Evolutionary conservation across 805 yeast genomes (phyloP).

Genomic region (Yamadazyma tumulicola): DNA sequence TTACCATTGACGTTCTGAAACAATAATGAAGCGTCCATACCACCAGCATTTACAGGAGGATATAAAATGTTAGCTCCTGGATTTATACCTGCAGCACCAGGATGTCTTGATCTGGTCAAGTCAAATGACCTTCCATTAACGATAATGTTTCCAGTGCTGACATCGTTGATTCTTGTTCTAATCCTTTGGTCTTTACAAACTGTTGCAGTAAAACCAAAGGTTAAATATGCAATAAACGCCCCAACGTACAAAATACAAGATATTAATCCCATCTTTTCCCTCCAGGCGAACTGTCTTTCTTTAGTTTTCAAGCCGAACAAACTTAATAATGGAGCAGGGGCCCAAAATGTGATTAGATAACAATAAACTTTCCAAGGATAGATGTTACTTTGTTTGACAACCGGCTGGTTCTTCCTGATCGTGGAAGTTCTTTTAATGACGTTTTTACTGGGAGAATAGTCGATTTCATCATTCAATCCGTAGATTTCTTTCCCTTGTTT

Average conservation of each 20-base stretch:
- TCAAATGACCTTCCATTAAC: conserved; percentile 82
- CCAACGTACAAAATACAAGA: conserved; percentile 73
- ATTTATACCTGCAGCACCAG: conserved; percentile 74
- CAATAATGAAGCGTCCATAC: conserved; percentile 75
- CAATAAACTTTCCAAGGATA: conserved; percentile 82
- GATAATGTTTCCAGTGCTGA: conserved; percentile 59
- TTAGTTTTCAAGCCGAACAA: conserved; percentile 75
- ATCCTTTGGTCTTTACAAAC: conserved; percentile 53
- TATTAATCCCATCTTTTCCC: conserved; percentile 87
- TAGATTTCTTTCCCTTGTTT: conserved; percentile 48
- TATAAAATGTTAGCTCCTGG: conserved; percentile 70
- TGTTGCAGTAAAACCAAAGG: conserved; percentile 86
- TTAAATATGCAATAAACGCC: conserved; percentile 75
- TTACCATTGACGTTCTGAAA: conserved; percentile 92
- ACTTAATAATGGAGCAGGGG: conserved; percentile 69
- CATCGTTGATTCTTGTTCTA: conserved; percentile 59
- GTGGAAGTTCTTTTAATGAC: conserved; percentile 17
- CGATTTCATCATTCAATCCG: conserved; percentile 59
- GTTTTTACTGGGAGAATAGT: conserved; percentile 24
- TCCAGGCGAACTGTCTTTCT: conserved; percentile 92
- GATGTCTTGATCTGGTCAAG: conserved; percentile 68
- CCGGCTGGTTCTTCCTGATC: conserved; percentile 16
- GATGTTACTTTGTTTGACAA: conserved; percentile 20
- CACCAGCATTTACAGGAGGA: conserved; percentile 87
- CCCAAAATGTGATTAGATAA: conserved; percentile 82